These are phyloP conservation scores for Nitzschia sp. DNA, from an alignment of 108 stramenopile genomes.

Conservation along the genomic window DNA sequence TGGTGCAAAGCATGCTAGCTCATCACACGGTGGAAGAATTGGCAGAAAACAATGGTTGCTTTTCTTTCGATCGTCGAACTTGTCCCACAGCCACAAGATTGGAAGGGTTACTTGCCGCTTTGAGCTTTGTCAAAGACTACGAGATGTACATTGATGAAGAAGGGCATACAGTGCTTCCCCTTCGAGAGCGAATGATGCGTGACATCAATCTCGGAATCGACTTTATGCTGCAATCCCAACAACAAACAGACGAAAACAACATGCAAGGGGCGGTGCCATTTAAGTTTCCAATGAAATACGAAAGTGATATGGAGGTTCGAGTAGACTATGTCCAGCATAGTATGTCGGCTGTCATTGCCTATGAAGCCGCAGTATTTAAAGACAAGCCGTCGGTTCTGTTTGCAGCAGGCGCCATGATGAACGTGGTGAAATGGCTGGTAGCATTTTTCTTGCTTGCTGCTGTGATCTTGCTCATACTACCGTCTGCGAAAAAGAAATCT, in stretches of 20 bases:
- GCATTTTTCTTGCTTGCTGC: not conserved
- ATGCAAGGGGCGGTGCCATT: constrained; percentile 36
- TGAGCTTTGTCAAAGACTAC: constrained; percentile 27
- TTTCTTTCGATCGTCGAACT: constrained; percentile 25
- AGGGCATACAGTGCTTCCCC: not conserved
- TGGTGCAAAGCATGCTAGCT: constrained; percentile 15
- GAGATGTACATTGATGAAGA: constrained; percentile 27
- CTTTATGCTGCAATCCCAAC: constrained; percentile 35
- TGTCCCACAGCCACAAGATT: constrained; percentile 38
- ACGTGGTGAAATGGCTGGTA: not conserved
- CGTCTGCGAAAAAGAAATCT: not conserved
- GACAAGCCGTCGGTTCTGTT: not conserved
- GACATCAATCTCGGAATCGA: constrained; percentile 20
- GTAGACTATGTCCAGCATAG: constrained; percentile 43
- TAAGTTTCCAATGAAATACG: constrained; percentile 3
- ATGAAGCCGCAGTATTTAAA: constrained; percentile 11
- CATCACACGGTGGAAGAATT: constrained; percentile 1
- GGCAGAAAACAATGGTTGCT: constrained; percentile 24
- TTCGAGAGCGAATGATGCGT: constrained; percentile 16
- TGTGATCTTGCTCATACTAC: not conserved
- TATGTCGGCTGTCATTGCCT: constrained; percentile 40
- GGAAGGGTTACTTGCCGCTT: constrained; percentile 31
- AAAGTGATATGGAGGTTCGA: constrained; percentile 18
- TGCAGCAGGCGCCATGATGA: not conserved
- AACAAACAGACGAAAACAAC: constrained; percentile 13